A percentile compares a stretch with the other conserved stretches of the same genome.
phyloP scores from a whole-genome alignment of 2,329 filamentous ascomycete genomes.

The Colletotrichum kahawae region DNA sequence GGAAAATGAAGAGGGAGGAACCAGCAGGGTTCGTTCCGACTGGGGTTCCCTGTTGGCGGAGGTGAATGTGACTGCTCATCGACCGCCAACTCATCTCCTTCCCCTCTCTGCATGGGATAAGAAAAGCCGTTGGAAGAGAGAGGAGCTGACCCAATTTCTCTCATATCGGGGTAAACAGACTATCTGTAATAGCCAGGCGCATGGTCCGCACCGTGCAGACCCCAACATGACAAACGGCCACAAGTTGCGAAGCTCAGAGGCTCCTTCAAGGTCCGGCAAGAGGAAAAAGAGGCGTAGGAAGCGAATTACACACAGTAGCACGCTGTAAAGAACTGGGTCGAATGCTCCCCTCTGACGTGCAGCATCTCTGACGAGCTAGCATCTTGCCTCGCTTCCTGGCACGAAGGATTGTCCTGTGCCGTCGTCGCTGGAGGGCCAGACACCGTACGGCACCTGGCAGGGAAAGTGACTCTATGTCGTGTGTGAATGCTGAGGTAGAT shows the following conservation, averaged over 20 bases:
- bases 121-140: neutral
- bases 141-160: constrained; percentile 1
- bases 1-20: constrained; percentile 16
- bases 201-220: constrained; percentile 1
- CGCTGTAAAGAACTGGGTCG: neutral
- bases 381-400: neutral
- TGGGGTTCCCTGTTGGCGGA: constrained; percentile 7
- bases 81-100: constrained; percentile 19
- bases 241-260: neutral
- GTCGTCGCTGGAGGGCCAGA: neutral
- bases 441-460: neutral
- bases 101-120: constrained; percentile 11
- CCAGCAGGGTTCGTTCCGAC: constrained; percentile 5
- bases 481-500: neutral
- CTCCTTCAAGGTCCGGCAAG: neutral
- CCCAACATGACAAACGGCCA: neutral
- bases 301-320: neutral
- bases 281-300: neutral
- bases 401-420: neutral
- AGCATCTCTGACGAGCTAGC: constrained; percentile 4
- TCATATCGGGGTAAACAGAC: constrained; percentile 14
- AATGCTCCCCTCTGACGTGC: constrained; percentile 15
- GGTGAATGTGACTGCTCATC: constrained; percentile 18
- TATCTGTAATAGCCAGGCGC: neutral
- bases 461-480: neutral